Conservation (phyloP, 2,329 filamentous ascomycete species). For the Dactylonectria estremocensis region DNA sequence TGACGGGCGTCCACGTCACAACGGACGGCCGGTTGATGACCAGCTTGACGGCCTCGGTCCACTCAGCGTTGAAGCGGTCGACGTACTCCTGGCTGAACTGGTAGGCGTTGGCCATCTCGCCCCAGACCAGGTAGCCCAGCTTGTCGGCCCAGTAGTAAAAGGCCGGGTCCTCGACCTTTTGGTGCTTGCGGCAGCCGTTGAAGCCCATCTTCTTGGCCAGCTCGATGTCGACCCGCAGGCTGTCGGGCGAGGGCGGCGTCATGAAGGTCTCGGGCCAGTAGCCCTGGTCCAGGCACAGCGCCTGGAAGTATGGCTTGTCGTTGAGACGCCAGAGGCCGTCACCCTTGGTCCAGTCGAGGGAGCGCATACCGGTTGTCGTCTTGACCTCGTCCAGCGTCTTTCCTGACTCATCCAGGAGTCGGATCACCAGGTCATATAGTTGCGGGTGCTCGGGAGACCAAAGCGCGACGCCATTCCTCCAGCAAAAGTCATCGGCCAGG, state of each 20-base stretch:
- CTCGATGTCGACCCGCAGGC: conserved; percentile 67
- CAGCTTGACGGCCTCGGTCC: conserved; percentile 73
- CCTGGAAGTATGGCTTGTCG: conserved; percentile 72
- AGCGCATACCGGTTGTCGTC: conserved; percentile 74
- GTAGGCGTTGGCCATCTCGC: conserved; percentile 77
- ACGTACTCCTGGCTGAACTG: conserved; percentile 72
- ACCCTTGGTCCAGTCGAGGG: conserved; percentile 70
- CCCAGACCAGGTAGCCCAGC: conserved; percentile 75
- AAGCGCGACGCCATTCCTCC: conserved; percentile 71
- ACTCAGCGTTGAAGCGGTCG: conserved; percentile 74
- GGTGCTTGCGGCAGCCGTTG: conserved; percentile 76
- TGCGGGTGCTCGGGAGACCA: conserved; percentile 73
- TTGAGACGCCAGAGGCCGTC: conserved; percentile 74
- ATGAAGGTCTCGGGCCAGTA: conserved; percentile 75
- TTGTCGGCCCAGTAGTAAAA: conserved; percentile 75
- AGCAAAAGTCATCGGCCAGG: conserved; percentile 56
- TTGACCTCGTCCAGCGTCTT: conserved; percentile 68
- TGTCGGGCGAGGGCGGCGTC: conserved; percentile 67
- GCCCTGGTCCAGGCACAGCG: conserved; percentile 73
- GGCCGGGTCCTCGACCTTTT: conserved; percentile 74
- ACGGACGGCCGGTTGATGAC: conserved; percentile 78
- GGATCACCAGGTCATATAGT: conserved; percentile 70
- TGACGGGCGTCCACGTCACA: conserved; percentile 77
- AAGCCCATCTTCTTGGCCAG: conserved; percentile 73
- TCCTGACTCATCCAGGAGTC: conserved; percentile 61